phyloP scores from a whole-genome alignment of 768 basidiomycete species.

The Hypholoma sublateritium region DNA sequence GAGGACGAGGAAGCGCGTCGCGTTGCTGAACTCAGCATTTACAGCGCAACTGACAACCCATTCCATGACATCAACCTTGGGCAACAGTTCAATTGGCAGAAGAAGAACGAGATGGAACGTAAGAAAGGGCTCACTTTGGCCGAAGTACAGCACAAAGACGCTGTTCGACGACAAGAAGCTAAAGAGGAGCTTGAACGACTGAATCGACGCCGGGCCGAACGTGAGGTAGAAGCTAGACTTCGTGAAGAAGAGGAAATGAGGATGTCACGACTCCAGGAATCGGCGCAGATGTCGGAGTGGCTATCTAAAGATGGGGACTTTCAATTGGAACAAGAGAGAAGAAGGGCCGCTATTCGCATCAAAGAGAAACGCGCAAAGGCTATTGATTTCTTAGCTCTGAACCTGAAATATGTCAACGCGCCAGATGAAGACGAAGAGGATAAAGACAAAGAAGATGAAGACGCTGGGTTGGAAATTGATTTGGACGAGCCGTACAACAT shows the following conservation, averaged over 20 bases:
- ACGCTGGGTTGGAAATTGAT: constrained; percentile 93
- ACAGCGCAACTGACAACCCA: constrained; percentile 95
- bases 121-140: constrained; percentile 80
- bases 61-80: constrained; percentile 97
- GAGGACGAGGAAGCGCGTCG: constrained; percentile 91
- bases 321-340: constrained; percentile 91
- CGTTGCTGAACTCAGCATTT: constrained; percentile 93
- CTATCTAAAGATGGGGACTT: constrained; percentile 96
- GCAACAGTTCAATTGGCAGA: constrained; percentile 98
- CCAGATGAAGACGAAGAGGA: constrained; percentile 66
- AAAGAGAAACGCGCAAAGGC: constrained; percentile 97
- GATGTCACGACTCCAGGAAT: constrained; percentile 88
- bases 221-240: constrained; percentile 85
- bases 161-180: constrained; percentile 80
- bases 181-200: constrained; percentile 93
- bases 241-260: constrained; percentile 92
- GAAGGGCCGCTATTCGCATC: constrained; percentile 89
- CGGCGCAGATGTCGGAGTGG: constrained; percentile 98
- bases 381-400: constrained; percentile 96
- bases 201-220: constrained; percentile 86
- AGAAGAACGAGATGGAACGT: constrained; percentile 95
- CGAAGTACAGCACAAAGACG: constrained; percentile 81
- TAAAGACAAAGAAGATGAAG: constrained; percentile 58
- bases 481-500: constrained; percentile 98
- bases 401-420: constrained; percentile 88